Percentiles rank a stretch among this genome's conserved stretches.
Evolutionary conservation across 139 green algal genomes (phyloP).

Genomic region (Coccomyxa sp.): DNA sequence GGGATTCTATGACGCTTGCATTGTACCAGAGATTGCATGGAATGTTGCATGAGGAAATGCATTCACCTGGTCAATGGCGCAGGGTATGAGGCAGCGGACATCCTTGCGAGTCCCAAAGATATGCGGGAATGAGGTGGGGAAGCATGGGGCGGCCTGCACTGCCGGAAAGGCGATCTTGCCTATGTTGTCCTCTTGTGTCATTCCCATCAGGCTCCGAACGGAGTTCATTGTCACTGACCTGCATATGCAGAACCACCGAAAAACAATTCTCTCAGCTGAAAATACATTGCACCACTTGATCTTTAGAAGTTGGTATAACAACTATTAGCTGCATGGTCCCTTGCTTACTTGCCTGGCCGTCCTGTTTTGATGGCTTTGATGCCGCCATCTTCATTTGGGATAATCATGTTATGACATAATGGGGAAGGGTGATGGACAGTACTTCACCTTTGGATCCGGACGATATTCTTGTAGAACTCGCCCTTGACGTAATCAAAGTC

Average conservation of each 20-base stretch:
- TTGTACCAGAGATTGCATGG: too few relatives aligned
- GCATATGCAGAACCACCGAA: not conserved
- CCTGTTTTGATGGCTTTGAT: too few relatives aligned
- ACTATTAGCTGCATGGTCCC: too few relatives aligned
- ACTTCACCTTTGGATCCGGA: slow-evolving; percentile 48
- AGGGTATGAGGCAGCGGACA: slow-evolving; percentile 94
- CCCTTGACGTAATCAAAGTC: slow-evolving; percentile 96
- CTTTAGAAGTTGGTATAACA: too few relatives aligned
- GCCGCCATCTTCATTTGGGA: too few relatives aligned
- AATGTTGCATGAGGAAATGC: too few relatives aligned
- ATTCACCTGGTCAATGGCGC: slow-evolving; percentile 92
- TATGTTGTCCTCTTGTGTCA: slow-evolving; percentile 86
- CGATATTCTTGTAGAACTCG: slow-evolving; percentile 92
- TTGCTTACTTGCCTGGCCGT: too few relatives aligned
- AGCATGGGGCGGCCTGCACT: slow-evolving; percentile 87
- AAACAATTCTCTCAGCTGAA: not conserved
- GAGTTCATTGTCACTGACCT: slow-evolving; percentile 92
- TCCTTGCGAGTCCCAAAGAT: slow-evolving; percentile 87
- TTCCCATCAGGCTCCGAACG: slow-evolving; percentile 87
- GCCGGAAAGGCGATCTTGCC: slow-evolving; percentile 95
- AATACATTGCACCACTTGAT: too few relatives aligned
- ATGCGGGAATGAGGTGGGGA: slow-evolving; percentile 93
- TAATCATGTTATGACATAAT: too few relatives aligned
- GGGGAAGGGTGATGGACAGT: too few relatives aligned
- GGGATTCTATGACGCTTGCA: too few relatives aligned